A percentile compares a stretch with the other conserved stretches of the same genome.
Evolutionary conservation across 1,284 basidiomycete species (phyloP).

Genomic region (Ceratobasidium sp.): DNA sequence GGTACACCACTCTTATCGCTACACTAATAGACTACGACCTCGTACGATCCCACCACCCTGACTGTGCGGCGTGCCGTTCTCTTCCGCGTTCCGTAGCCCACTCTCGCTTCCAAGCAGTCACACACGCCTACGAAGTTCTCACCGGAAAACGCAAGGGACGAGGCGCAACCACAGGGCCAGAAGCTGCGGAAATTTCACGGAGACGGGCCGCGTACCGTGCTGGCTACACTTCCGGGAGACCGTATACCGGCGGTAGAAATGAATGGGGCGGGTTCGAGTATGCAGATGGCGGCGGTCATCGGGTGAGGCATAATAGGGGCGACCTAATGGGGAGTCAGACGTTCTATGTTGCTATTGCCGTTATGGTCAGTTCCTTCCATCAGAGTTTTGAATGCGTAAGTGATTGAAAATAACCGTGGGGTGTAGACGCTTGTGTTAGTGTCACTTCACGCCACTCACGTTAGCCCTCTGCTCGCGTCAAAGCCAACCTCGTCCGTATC

Average conservation of each 20-base stretch:
- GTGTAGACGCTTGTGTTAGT: conserved; percentile 26
- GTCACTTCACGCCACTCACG: conserved; percentile 16
- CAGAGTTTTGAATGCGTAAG: background rate
- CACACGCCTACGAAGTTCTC: conserved; percentile 68
- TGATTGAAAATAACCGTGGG: too few relatives aligned
- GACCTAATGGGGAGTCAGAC: conserved; percentile 35
- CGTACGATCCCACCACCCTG: conserved; percentile 75
- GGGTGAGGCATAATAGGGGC: conserved; percentile 19
- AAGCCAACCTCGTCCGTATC: conserved; percentile 25
- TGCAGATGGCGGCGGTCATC: conserved; percentile 15
- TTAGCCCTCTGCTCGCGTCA: conserved; percentile 26
- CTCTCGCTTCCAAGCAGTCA: conserved; percentile 69
- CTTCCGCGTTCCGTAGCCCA: conserved; percentile 63
- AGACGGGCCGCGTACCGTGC: conserved; percentile 33
- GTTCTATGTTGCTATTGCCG: conserved; percentile 31
- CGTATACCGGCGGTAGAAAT: conserved; percentile 25
- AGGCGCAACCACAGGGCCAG: conserved; percentile 20
- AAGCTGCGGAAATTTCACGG: conserved; percentile 27
- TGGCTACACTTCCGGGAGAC: conserved; percentile 20
- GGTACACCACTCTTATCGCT: background rate
- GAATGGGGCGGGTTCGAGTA: conserved; percentile 39
- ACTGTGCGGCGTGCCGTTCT: conserved; percentile 64
- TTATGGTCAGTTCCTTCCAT: conserved; percentile 9
- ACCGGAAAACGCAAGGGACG: conserved; percentile 47
- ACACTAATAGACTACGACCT: conserved; percentile 71